These are phyloP conservation scores for Xylaria sp. DNA, from an alignment of 2,329 filamentous ascomycete genomes.

Conservation along the genomic window DNA sequence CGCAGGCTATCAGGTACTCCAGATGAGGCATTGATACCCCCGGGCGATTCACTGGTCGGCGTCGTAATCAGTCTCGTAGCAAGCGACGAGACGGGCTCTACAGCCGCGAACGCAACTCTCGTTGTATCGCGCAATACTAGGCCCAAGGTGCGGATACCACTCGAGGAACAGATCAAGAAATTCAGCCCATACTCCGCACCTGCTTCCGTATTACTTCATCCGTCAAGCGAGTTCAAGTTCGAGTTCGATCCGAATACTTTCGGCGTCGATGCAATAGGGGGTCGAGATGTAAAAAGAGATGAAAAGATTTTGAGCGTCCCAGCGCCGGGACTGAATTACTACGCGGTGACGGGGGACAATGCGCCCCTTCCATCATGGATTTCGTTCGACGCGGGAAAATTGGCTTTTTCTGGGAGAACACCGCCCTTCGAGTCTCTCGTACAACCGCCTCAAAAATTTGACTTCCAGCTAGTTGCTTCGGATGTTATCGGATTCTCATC, in stretches of 20 bases:
- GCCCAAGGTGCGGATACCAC: conserved; percentile 64
- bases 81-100: conserved; percentile 71
- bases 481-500: conserved; percentile 82
- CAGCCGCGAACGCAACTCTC: conserved; percentile 73
- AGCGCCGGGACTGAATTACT: conserved; percentile 69
- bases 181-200: conserved; percentile 71
- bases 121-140: conserved; percentile 70
- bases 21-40: conserved; percentile 47
- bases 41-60: conserved; percentile 62
- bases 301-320: background rate
- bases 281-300: conserved; percentile 7
- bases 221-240: conserved; percentile 64
- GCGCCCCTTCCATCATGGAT: conserved; percentile 90
- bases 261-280: conserved; percentile 53
- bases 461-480: conserved; percentile 78
- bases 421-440: conserved; percentile 71
- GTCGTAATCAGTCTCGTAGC: conserved; percentile 74
- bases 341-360: conserved; percentile 78
- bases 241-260: conserved; percentile 71
- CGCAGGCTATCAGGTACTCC: conserved; percentile 79
- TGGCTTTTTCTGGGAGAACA: conserved; percentile 77
- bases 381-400: conserved; percentile 69
- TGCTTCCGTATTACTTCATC: conserved; percentile 65
- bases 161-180: conserved; percentile 65
- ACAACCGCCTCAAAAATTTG: conserved; percentile 76